A percentile compares a stretch with the other conserved stretches of the same genome.
Conservation (phyloP, 192 early-diverging fungal genomes). For the Gigaspora rosea region DNA sequence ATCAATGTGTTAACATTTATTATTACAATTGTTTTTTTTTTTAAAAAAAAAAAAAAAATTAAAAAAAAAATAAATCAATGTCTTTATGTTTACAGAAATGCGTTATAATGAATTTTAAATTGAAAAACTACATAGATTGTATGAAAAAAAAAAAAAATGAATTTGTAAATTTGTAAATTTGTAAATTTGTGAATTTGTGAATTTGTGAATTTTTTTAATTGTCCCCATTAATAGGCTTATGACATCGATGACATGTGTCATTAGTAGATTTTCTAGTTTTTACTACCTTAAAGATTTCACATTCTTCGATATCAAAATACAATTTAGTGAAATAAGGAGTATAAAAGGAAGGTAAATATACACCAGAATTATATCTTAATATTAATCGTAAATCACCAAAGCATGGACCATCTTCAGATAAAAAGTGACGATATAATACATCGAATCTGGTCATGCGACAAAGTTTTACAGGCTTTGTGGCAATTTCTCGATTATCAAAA, state of each 20-base stretch:
- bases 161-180: too few species aligned
- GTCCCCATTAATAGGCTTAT: neutral
- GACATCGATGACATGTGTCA: neutral
- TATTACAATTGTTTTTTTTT: too few species aligned
- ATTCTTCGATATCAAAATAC: constrained; percentile 23
- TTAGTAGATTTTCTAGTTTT: neutral
- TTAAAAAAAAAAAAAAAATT: too few species aligned
- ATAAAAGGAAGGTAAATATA: constrained; percentile 11
- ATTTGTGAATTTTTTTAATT: too few species aligned
- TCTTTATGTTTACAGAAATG: too few species aligned
- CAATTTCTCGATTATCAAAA: constrained; percentile 8
- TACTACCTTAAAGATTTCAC: constrained; percentile 8
- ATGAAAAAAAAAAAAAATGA: too few species aligned
- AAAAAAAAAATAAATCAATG: too few species aligned
- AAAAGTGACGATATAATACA: constrained; percentile 3
- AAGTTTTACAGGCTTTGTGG: neutral
- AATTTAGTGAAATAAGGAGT: neutral
- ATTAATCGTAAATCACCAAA: constrained; percentile 13
- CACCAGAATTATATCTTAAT: constrained; percentile 7
- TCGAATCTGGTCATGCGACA: constrained; percentile 5
- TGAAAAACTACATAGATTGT: too few species aligned
- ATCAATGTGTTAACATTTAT: too few species aligned
- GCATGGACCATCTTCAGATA: constrained; percentile 16
- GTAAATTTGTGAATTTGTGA: too few species aligned
- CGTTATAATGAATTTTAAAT: too few species aligned